Base-by-base conservation (phyloP, 129 eudicot genomes). In the Erigeron canadensis region DNA sequence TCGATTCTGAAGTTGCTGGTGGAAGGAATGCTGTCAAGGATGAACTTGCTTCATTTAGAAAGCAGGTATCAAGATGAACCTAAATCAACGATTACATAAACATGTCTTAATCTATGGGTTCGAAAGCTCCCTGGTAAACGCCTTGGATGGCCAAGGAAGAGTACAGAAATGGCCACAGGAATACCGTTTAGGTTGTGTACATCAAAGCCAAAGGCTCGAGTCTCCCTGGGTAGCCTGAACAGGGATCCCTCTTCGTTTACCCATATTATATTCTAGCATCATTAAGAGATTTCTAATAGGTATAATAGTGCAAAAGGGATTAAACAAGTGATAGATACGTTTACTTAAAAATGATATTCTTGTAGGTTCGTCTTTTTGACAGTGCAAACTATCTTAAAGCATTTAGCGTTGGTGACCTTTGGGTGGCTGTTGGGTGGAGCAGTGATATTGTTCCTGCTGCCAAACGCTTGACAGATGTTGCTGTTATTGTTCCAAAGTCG, bases 341-440 rank as follows among this genome's bases (percentile, higher is more conserved):
- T 48, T 23, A 40, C 45, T 61, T 70, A 22, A 28, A 22, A 28
- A 53, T 48, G 66, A 65, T 40, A 47, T 79, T 75, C 59, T 3
- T 87, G 71, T 76, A 89, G 96, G 99, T 94, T 50, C 91, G 87
- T 55, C 67, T 94, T 60, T 94, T 94, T 73, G 99, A 94, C 80
- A 90, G 89, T 77, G 80, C 66, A 62, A 79, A 87, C 61, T 94
- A 94, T 86, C 81, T 94, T 46, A 90, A 90, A 84, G 97, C 99
- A 41, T 94, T 94, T 72, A 80, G 71, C 40, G 84, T 87, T 15
- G 94, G 94, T 54, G 97, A 94, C 67, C 86, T 83, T 45, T 94
- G 97, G 97, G 97, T 94, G 63, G 95, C 97, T 43, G 96, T 94
- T 84, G 99, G 99, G 4, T 94, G 99, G 99, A 89, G 97, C 63